A percentile compares a stretch with the other conserved stretches of the same genome.
Evolutionary conservation across 2,329 filamentous ascomycete species (phyloP).

Genomic region (Pseudophaeomoniella oleicola): DNA sequence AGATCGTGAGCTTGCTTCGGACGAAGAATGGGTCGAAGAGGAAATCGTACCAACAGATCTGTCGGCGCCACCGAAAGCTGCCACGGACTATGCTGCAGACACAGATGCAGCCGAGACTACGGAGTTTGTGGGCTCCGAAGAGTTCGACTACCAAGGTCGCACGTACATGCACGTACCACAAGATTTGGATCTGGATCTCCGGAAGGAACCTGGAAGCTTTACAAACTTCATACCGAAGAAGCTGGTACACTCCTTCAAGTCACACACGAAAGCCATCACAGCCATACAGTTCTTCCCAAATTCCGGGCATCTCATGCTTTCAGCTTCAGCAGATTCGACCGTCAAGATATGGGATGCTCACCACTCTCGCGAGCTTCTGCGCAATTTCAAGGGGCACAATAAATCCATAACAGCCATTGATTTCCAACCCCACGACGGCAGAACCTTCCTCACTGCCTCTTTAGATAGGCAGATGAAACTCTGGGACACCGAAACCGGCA

Average conservation of each 20-base stretch:
- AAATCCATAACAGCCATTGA: slow-evolving; percentile 83
- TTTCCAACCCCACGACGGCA: slow-evolving; percentile 65
- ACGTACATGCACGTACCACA: slow-evolving; percentile 97
- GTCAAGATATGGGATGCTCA: slow-evolving; percentile 94
- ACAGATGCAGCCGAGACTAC: slow-evolving; percentile 62
- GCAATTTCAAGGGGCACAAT: slow-evolving; percentile 79
- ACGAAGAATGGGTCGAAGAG: slow-evolving; percentile 69
- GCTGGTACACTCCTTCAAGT: slow-evolving; percentile 76
- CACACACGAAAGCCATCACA: slow-evolving; percentile 72
- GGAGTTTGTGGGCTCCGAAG: slow-evolving; percentile 67
- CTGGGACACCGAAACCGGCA: slow-evolving; percentile 93
- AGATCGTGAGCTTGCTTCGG: slow-evolving; percentile 59
- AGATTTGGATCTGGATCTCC: slow-evolving; percentile 73
- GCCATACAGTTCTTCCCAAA: slow-evolving; percentile 78
- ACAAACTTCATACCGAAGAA: slow-evolving; percentile 96
- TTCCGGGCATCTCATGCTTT: slow-evolving; percentile 78
- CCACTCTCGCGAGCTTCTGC: slow-evolving; percentile 72
- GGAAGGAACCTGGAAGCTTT: slow-evolving; percentile 61
- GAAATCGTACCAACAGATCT: slow-evolving; percentile 41
- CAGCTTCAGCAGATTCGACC: slow-evolving; percentile 76
- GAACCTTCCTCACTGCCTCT: slow-evolving; percentile 75
- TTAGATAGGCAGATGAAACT: slow-evolving; percentile 95
- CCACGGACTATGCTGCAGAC: slow-evolving; percentile 34
- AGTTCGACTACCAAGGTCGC: slow-evolving; percentile 86
- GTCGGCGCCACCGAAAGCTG: slow-evolving; percentile 34